Conservation (phyloP, 2,329 filamentous ascomycete genomes). For the Ophiostoma sp. region DNA sequence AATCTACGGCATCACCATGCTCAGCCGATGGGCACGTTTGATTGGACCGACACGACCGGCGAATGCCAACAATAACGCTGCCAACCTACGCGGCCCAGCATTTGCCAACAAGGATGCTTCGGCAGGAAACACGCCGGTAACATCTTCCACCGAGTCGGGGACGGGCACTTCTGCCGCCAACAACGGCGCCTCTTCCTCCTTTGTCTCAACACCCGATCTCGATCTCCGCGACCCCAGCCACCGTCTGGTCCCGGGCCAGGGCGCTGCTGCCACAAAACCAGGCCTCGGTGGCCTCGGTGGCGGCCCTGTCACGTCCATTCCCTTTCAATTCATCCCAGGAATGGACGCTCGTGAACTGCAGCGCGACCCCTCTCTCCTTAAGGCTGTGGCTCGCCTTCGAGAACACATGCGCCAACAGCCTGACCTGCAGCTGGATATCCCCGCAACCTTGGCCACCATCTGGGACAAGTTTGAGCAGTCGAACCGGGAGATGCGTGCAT, state of each 20-base stretch:
- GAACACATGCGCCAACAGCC: constrained; percentile 47
- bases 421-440: constrained; percentile 48
- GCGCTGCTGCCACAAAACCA: neutral
- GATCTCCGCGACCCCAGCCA: constrained; percentile 18
- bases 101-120: neutral
- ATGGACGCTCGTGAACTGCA: constrained; percentile 32
- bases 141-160: neutral
- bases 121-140: neutral
- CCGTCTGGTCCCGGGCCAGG: constrained; percentile 25
- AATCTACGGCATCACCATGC: constrained; percentile 52
- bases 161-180: neutral
- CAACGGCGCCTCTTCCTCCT: neutral
- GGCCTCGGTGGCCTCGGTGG: neutral
- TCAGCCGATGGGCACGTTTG: constrained; percentile 53
- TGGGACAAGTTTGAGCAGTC: constrained; percentile 47
- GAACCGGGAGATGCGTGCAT: constrained; percentile 40
- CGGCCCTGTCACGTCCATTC: neutral
- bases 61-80: neutral
- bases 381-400: constrained; percentile 44
- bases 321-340: neutral
- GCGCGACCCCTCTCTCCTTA: constrained; percentile 43
- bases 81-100: neutral
- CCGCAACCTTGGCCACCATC: constrained; percentile 45
- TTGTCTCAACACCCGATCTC: neutral
- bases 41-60: constrained; percentile 34